These are phyloP conservation scores for Colletotrichum neosansevieriae DNA, from an alignment of 2,329 filamentous ascomycete species.

Conservation along the genomic window DNA sequence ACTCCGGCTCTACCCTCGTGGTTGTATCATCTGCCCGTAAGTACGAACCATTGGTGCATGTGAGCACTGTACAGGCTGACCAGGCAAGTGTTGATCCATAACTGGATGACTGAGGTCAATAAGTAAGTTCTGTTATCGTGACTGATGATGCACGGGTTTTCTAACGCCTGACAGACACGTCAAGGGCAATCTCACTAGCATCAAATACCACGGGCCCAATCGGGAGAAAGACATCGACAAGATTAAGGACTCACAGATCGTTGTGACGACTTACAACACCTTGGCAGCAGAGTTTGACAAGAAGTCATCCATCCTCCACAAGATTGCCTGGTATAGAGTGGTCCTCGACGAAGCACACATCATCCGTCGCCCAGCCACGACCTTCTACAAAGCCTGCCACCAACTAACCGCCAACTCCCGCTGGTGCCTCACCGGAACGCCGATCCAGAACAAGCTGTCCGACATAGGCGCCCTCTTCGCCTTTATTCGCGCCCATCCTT, in stretches of 20 bases:
- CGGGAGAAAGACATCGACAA: constrained; percentile 44
- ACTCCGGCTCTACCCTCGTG: constrained; percentile 57
- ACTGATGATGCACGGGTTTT: background rate
- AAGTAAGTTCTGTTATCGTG: constrained; percentile 44
- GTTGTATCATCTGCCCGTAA: constrained; percentile 57
- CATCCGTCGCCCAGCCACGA: constrained; percentile 59
- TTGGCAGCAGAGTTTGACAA: constrained; percentile 51
- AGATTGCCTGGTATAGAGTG: constrained; percentile 55
- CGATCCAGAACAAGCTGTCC: constrained; percentile 65
- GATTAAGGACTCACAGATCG: constrained; percentile 53
- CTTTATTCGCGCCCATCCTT: constrained; percentile 59
- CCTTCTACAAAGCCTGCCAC: constrained; percentile 56
- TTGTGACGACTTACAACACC: constrained; percentile 62
- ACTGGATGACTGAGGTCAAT: constrained; percentile 54
- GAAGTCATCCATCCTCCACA: constrained; percentile 45
- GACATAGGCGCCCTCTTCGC: constrained; percentile 64
- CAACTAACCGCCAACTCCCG: constrained; percentile 57
- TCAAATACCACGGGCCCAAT: constrained; percentile 53
- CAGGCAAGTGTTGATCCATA: constrained; percentile 53
- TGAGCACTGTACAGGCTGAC: constrained; percentile 28
- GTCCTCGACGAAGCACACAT: constrained; percentile 63
- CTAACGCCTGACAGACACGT: constrained; percentile 48
- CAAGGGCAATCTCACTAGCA: constrained; percentile 44
- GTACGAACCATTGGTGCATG: constrained; percentile 33
- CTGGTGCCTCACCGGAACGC: constrained; percentile 67